phyloP scores from a whole-genome alignment of 75 land plant genomes.

The Adiantum capillusveneris region DNA sequence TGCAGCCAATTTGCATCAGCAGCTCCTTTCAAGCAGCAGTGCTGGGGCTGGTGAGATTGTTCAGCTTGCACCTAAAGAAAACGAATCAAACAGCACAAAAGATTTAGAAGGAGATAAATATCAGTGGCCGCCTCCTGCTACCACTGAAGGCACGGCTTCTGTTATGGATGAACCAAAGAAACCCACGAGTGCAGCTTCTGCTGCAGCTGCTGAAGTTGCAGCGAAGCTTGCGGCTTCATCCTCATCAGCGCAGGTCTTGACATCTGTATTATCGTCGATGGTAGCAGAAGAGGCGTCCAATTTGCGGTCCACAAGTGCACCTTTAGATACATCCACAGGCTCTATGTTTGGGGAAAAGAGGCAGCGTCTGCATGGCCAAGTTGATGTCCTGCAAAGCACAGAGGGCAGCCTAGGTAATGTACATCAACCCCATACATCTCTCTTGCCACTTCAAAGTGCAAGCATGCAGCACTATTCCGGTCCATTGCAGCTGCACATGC shows the following conservation, averaged over 20 bases:
- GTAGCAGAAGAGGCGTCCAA: constrained; percentile 29
- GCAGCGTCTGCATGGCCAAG: no score
- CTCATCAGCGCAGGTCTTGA: constrained; percentile 29
- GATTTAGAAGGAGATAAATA: not conserved
- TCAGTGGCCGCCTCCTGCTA: not conserved
- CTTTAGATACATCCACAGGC: no score
- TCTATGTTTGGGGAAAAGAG: no score
- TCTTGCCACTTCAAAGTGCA: no score
- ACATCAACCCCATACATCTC: no score
- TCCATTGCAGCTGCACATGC: no score
- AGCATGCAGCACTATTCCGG: no score
- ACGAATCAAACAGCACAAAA: not conserved
- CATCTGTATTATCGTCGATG: constrained; percentile 27
- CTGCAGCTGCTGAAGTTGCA: constrained; percentile 28
- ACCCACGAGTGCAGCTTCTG: constrained; percentile 6
- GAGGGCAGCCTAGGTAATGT: no score
- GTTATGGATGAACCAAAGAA: constrained; percentile 10
- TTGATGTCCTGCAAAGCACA: no score
- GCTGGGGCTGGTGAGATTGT: not conserved
- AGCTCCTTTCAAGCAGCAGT: constrained; percentile 5
- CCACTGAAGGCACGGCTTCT: not conserved
- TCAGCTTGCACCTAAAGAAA: not conserved
- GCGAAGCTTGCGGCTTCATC: constrained; percentile 27
- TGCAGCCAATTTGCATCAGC: constrained; percentile 13
- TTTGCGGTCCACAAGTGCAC: no score